A percentile compares a stretch with the other conserved stretches of the same genome.
phyloP scores from a whole-genome alignment of 129 eudicot genomes.

The Pulicaria dysenterica region DNA sequence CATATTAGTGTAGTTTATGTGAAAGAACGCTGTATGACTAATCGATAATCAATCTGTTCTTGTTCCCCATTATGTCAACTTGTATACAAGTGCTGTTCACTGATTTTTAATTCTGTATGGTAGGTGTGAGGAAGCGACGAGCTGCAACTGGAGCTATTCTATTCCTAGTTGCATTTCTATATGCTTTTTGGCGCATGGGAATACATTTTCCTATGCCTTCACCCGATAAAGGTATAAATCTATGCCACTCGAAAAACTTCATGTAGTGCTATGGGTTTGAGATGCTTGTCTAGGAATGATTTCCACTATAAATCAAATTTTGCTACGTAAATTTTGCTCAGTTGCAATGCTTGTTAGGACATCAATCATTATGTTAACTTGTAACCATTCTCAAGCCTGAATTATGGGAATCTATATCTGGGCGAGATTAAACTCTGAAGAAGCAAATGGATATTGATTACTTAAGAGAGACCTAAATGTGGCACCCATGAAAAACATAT shows the following conservation, averaged over 20 bases:
- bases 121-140: conserved; percentile 89
- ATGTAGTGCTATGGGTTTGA: conserved; percentile 7
- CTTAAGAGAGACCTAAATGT: conserved; percentile 18
- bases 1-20: background rate
- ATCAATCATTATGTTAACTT: conserved; percentile 3
- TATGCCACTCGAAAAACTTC: background rate
- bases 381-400: background rate
- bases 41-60: background rate
- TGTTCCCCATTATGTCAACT: no score
- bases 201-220: conserved; percentile 99
- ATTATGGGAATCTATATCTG: background rate
- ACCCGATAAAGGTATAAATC: conserved; percentile 83
- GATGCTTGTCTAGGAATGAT: background rate
- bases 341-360: background rate
- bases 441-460: background rate
- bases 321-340: conserved; percentile 4
- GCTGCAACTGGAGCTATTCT: conserved; percentile 91
- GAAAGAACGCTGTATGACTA: no score
- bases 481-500: background rate
- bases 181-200: conserved; percentile 98
- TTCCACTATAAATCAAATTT: no score
- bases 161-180: conserved; percentile 73
- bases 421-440: background rate
- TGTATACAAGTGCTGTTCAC: background rate
- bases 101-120: conserved; percentile 21